Evolutionary conservation across 2,329 filamentous ascomycete species (phyloP).

Genomic region (Colletotrichum tamarilloi): DNA sequence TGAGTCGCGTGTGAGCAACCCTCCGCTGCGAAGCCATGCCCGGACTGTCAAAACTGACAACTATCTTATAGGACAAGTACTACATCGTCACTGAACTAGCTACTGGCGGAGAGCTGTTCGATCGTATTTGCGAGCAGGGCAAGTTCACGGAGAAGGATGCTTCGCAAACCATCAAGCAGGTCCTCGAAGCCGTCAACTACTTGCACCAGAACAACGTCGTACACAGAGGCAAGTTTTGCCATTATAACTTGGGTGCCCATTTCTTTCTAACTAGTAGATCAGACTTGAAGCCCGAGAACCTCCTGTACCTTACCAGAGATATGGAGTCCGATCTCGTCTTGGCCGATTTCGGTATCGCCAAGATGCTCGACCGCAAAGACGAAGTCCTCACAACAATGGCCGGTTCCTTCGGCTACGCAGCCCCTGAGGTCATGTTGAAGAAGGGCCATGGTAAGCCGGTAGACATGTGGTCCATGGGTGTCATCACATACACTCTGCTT

Average conservation of each 20-base stretch:
- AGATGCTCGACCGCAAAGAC: slow-evolving; percentile 91
- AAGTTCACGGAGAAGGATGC: slow-evolving; percentile 99
- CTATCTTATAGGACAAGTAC: slow-evolving; percentile 84
- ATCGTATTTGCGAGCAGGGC: slow-evolving; percentile 97
- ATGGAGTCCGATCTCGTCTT: slow-evolving; percentile 87
- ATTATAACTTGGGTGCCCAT: not conserved
- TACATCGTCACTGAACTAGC: slow-evolving; percentile 98
- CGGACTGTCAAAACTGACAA: slow-evolving; percentile 14
- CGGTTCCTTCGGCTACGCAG: slow-evolving; percentile 96
- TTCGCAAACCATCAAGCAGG: slow-evolving; percentile 93
- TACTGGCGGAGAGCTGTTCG: slow-evolving; percentile 95
- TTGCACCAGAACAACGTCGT: slow-evolving; percentile 95
- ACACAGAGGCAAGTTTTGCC: slow-evolving; percentile 78
- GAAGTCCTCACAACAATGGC: slow-evolving; percentile 98
- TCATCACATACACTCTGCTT: slow-evolving; percentile 97
- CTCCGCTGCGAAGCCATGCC: not conserved
- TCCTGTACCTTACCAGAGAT: slow-evolving; percentile 88
- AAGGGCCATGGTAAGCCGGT: slow-evolving; percentile 97
- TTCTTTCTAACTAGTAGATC: slow-evolving; percentile 28
- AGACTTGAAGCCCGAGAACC: slow-evolving; percentile 99
- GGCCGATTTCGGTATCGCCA: slow-evolving; percentile 98
- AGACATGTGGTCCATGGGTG: slow-evolving; percentile 99
- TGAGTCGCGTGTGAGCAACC: slow-evolving; percentile 82
- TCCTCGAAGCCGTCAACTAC: slow-evolving; percentile 93
- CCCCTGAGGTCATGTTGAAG: slow-evolving; percentile 98